Conservation (phyloP, 2,329 filamentous ascomycete genomes). For the Raffaelea arxii region DNA sequence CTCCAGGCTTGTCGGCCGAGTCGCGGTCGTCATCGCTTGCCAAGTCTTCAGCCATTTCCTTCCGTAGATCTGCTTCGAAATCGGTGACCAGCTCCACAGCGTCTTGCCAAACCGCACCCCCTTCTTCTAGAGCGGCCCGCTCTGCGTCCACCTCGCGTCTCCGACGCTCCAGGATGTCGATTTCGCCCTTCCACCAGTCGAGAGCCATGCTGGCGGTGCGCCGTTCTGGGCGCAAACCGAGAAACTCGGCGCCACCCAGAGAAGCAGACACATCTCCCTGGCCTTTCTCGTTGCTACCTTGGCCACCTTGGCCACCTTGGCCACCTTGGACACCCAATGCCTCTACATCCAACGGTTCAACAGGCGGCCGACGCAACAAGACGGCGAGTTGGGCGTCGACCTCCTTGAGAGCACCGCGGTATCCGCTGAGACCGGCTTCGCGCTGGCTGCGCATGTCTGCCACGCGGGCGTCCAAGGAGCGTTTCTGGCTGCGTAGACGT, state of each 20-base stretch:
- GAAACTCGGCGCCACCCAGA: slow-evolving; percentile 41
- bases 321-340: slow-evolving; percentile 20
- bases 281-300: slow-evolving; percentile 14
- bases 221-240: slow-evolving; percentile 51
- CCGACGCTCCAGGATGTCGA: slow-evolving; percentile 42
- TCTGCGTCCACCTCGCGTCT: slow-evolving; percentile 51
- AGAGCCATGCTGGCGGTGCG: slow-evolving; percentile 62
- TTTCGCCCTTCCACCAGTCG: slow-evolving; percentile 60
- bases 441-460: slow-evolving; percentile 53
- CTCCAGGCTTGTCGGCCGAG: not conserved
- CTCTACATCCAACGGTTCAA: slow-evolving; percentile 41
- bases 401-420: slow-evolving; percentile 55
- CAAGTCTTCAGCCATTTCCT: slow-evolving; percentile 32
- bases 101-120: slow-evolving; percentile 56
- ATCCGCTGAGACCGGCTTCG: slow-evolving; percentile 64
- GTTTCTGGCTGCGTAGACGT: slow-evolving; percentile 48
- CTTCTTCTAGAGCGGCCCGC: slow-evolving; percentile 55
- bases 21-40: not conserved
- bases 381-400: slow-evolving; percentile 52
- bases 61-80: slow-evolving; percentile 56
- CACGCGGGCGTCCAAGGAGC: slow-evolving; percentile 50
- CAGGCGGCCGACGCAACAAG: slow-evolving; percentile 49
- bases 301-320: slow-evolving; percentile 3
- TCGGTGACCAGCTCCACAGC: slow-evolving; percentile 47
- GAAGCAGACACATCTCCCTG: slow-evolving; percentile 13